These are phyloP conservation scores for Aspergillus ustus DNA, from an alignment of 2,329 filamentous ascomycete genomes.

Conservation along the genomic window DNA sequence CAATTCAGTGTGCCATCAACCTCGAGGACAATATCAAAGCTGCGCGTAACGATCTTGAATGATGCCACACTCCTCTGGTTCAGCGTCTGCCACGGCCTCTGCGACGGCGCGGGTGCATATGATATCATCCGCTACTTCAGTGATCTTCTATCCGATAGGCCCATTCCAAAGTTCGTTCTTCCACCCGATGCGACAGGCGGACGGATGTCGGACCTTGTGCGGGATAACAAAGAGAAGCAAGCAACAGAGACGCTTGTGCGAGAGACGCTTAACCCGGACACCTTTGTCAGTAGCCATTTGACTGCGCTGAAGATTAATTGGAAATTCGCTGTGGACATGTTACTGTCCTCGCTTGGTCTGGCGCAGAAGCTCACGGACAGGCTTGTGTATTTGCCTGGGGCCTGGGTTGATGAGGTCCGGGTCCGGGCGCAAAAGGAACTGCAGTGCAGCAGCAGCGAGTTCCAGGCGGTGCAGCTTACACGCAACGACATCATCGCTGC, in stretches of 20 bases:
- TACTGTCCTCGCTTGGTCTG: background rate
- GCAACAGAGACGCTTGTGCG: background rate
- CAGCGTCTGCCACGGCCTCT: background rate
- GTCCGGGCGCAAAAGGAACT: background rate
- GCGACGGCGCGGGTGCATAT: background rate
- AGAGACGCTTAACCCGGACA: background rate
- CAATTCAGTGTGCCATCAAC: background rate
- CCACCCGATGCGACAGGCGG: background rate
- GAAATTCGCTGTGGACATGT: background rate
- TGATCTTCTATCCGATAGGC: background rate
- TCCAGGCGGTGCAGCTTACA: background rate
- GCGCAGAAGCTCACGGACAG: background rate
- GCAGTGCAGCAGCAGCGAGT: background rate
- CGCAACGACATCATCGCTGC: background rate
- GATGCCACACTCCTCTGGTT: background rate
- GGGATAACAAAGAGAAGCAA: background rate
- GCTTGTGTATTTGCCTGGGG: background rate
- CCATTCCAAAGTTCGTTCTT: background rate
- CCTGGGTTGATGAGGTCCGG: background rate
- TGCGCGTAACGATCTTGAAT: background rate
- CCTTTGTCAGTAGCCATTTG: background rate
- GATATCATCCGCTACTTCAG: background rate
- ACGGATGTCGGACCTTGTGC: background rate
- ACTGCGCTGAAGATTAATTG: background rate
- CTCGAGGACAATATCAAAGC: background rate